Evolutionary conservation across 106 monocot species (phyloP).

Genomic region (Chionographis japonica): DNA sequence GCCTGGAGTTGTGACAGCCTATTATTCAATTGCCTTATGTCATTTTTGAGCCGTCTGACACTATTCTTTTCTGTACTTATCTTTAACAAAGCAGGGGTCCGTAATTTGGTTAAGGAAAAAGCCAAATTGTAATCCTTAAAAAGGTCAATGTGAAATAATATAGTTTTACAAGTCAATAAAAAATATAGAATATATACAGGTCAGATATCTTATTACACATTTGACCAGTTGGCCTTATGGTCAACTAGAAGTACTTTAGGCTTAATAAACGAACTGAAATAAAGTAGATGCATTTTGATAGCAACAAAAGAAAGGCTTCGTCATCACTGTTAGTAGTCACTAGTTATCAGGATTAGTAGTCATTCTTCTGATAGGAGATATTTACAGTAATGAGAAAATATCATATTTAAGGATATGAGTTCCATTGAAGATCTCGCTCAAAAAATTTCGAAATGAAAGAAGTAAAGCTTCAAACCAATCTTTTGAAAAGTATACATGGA

Average conservation of each 20-base stretch:
- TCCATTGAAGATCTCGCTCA: conserved; percentile 88
- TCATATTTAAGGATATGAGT: conserved; percentile 74
- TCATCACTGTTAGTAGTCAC: too few relatives aligned
- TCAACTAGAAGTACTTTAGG: too few relatives aligned
- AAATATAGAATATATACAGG: too few relatives aligned
- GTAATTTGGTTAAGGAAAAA: conserved; percentile 71
- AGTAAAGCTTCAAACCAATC: conserved; percentile 86
- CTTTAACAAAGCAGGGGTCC: conserved; percentile 82
- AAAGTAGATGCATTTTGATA: too few relatives aligned
- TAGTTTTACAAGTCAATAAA: too few relatives aligned
- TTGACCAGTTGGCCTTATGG: too few relatives aligned
- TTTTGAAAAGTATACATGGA: conserved; percentile 90
- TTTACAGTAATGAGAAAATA: background rate
- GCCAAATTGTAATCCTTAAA: background rate
- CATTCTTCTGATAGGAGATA: background rate
- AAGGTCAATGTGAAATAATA: background rate
- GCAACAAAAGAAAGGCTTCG: too few relatives aligned
- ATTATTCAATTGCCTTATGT: conserved; percentile 89
- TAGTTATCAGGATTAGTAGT: background rate
- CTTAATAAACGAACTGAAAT: too few relatives aligned
- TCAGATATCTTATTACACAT: too few relatives aligned
- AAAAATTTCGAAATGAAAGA: conserved; percentile 80
- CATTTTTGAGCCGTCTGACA: conserved; percentile 76
- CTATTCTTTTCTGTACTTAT: conserved; percentile 89
- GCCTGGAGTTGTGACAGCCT: conserved; percentile 89